Evolutionary conservation across 176 grass and related monocot genomes (phyloP), one percentile per base, ranked within the genome.

Genomic region (Poa annua): DNA sequence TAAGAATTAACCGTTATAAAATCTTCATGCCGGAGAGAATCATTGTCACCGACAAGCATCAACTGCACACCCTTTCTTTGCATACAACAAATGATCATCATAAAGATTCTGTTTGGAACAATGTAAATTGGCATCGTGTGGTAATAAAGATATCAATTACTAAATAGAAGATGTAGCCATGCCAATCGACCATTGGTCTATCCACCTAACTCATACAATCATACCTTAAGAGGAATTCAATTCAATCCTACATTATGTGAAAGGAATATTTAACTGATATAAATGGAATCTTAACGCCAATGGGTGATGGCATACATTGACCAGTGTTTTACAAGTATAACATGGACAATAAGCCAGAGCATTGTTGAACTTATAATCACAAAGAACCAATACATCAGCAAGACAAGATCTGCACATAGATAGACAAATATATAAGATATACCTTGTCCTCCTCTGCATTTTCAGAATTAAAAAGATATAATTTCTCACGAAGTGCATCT

Each of bases 381-480:
- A 55, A 17, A 19, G 22, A 47, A 47, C 24, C 0, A 8, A 72
- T 82, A 25, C 16, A 73, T 14, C 11, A 77, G 52, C n/a, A 56
- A 25, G 15, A 50, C 36, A 89, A 71, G 54, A 42, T 44, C 26
- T 80, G 53, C 50, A 9, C 38, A 54, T 48, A 66, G 36, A 80
- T 53, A 72, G 78, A 14, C 17, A 86, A 48, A 13, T 25, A 76
- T 21, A 71, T 47, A 70, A 49, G 2, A 67, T 34, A 70, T 85
- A 98, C 96, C 93, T 93, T 95, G 76, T 98, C 96, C 56, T 98
- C 92, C 77, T 88, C 93, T 47, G 81, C 87, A 88, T 85, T 92
- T 85, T 96, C 96, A 79, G 91, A 98, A 85, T 93, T 98, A 85
- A 98, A 93, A 85, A 98, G 22, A 91, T 98, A 93, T 19, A 93